Base-by-base conservation (phyloP, 768 basidiomycete genomes). In the Hortiboletus campestris region DNA sequence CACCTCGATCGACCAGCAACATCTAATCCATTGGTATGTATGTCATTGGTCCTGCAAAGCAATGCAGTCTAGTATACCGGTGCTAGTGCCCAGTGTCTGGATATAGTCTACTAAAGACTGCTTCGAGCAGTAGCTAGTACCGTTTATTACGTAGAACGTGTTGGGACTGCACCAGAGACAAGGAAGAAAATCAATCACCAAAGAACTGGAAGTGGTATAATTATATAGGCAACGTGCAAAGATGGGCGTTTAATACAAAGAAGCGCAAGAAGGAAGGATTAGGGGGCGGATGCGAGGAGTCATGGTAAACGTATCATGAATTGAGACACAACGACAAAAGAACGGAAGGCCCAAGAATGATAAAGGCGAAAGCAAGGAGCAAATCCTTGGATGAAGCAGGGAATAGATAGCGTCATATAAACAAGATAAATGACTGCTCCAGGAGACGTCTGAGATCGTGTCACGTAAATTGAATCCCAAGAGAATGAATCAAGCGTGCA, bases 401-500 rank as follows among this genome's bases (percentile, higher is more conserved):
- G 46, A 51, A 46, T 58, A 50, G 46, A 56, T 49, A 42, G 49
- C 22, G 13, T 31, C 42, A 59, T 65, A 69, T 72, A 65, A 59
- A 69, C 67, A 70, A 1, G 53, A 69, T 69, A 69, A 72, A 55
- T 69, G 70, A 72, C 31, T 55, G 46, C 35, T 45, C 34, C 17
- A 31, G 25, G 43, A 31, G 46, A 53, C 40, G 36, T 46, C 35
- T 22, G 40, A 42, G 16, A 51, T 36, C 55, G 52, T 48, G 32
- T 49, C 52, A 25, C 19, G 38, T 20, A 49, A 55, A 40, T 19
- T 36, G 17, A 40, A 52, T 41, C 14, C 56, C 60, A 57, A 61
- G 43, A 63, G 43, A 34, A 53, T 28, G 41, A 41, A 45, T 42
- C 35, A 50, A 53, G 17, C 4, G 16, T 42, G 40, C 28, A 45